Conservation (phyloP, 352 stramenopile genomes). For the Phytopythium cucurbitacearum region DNA sequence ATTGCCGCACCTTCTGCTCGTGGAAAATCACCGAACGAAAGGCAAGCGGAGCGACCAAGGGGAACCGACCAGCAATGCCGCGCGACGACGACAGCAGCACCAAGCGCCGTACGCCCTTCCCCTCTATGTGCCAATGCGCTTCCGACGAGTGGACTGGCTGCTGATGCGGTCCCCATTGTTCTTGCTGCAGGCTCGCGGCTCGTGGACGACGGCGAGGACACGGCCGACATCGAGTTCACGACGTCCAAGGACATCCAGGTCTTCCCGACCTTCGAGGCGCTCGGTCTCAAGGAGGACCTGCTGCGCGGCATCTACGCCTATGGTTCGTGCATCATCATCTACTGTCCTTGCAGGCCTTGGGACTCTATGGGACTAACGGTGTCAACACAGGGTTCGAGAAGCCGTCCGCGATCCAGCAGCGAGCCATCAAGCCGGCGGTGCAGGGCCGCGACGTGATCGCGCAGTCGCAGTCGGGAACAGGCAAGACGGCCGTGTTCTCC, state of each 20-base stretch:
- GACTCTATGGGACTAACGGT: constrained; percentile 3
- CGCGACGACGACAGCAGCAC: constrained; percentile 6
- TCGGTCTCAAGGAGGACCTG: constrained; percentile 91
- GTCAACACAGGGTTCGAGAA: constrained; percentile 90
- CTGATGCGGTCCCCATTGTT: constrained; percentile 9
- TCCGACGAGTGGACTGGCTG: not conserved
- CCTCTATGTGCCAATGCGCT: not conserved
- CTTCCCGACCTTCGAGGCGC: constrained; percentile 86
- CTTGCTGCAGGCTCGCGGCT: constrained; percentile 42
- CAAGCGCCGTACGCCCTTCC: constrained; percentile 8
- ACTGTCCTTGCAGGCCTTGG: not conserved
- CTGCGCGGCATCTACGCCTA: constrained; percentile 89
- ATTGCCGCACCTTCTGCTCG: too few species aligned
- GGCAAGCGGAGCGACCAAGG: too few species aligned
- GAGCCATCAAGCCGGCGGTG: constrained; percentile 96
- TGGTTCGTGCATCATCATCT: constrained; percentile 15
- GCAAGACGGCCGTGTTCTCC: constrained; percentile 95
- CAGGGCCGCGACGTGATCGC: constrained; percentile 96
- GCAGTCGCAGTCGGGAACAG: constrained; percentile 93
- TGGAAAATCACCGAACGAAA: too few species aligned
- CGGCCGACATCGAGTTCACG: constrained; percentile 86
- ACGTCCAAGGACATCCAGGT: constrained; percentile 88
- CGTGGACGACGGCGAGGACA: constrained; percentile 53
- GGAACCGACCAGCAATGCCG: not conserved
- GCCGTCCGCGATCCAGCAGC: constrained; percentile 97